Evolutionary conservation across 2,329 filamentous ascomycete genomes (phyloP), one percentile per base, ranked within the genome.

Genomic region (Fusarium brachygibbosum): DNA sequence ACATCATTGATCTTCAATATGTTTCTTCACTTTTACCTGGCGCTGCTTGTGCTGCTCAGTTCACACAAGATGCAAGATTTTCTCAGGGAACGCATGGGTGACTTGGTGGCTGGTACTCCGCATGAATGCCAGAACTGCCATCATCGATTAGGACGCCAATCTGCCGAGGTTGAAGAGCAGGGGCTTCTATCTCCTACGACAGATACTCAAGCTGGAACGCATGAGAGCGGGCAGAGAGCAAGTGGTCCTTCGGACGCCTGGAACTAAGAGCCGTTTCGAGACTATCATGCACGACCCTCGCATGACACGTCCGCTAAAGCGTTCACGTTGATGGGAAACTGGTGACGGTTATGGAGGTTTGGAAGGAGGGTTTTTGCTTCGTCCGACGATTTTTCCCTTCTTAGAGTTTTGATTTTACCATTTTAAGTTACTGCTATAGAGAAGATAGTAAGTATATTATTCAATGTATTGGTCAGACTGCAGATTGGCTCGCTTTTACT

Each of bases 21-120:
- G 58, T 60, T 58, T n/a, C 42, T 60, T 0, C 58, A 60, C 23
- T 19, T 50, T 42, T 58, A 58, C 5, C 6, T 60, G 2, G 35
- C 6, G 13, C 16, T 58, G 10, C 29, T 60, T 50, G 58, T 60
- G 17, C 1, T 60, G 7, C 17, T 60, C 17, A 21, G 41, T 41
- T 46, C 57, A 0, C 10, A 17, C 5, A 25, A 28, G 3, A 31
- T 57, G 34, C 41, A 59, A 17, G n/a, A 41, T 35, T 46, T 41
- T 4, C 12, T 59, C 1, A 35, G 19, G 11, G 16, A 16, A 11
- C 28, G 28, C 9, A 28, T 28, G 28, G 28, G 28, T 9, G 28
- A 28, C 28, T 28, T 57, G 0, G 5, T 48, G 5, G 51, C 28
- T 10, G 7, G 34, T 29, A 6, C 17, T 13, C 51, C 32, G 2